phyloP scores from a whole-genome alignment of 768 basidiomycete genomes.

The Leccinum fibrillosum region DNA sequence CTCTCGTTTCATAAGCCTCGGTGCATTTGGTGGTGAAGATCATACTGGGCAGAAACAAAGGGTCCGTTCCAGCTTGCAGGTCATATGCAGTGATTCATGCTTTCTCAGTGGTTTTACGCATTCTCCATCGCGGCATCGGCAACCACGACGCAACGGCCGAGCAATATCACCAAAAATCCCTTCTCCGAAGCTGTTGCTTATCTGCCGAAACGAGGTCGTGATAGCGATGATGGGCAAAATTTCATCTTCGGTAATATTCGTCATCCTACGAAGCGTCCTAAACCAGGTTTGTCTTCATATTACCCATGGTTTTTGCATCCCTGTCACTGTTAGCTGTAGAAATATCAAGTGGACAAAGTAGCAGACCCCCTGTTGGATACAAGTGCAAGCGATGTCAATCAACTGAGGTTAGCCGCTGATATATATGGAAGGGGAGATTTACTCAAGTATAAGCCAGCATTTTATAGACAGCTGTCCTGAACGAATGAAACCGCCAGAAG shows the following conservation, averaged over 20 bases:
- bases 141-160: conserved; percentile 42
- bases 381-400: conserved; percentile 78
- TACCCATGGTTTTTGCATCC: background rate
- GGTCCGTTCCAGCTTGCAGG: conserved; percentile 44
- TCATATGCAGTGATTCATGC: conserved; percentile 7
- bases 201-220: conserved; percentile 52
- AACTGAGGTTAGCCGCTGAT: conserved; percentile 49
- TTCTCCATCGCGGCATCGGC: conserved; percentile 73
- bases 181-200: conserved; percentile 45
- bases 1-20: conserved; percentile 78
- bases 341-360: conserved; percentile 37
- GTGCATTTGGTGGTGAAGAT: conserved; percentile 73
- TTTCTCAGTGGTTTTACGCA: conserved; percentile 91
- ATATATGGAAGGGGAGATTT: background rate
- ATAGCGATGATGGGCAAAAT: conserved; percentile 49
- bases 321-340: conserved; percentile 6
- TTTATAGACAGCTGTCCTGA: conserved; percentile 76
- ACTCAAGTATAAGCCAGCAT: conserved; percentile 46
- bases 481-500: conserved; percentile 71
- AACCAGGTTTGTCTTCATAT: conserved; percentile 42
- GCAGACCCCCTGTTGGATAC: conserved; percentile 68
- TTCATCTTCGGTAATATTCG: conserved; percentile 67
- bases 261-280: conserved; percentile 54
- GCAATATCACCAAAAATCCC: conserved; percentile 70
- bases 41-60: conserved; percentile 73